A percentile compares a stretch with the other conserved stretches of the same genome.
Conservation (phyloP, 306 rosid species). For the Rosa rugosa region DNA sequence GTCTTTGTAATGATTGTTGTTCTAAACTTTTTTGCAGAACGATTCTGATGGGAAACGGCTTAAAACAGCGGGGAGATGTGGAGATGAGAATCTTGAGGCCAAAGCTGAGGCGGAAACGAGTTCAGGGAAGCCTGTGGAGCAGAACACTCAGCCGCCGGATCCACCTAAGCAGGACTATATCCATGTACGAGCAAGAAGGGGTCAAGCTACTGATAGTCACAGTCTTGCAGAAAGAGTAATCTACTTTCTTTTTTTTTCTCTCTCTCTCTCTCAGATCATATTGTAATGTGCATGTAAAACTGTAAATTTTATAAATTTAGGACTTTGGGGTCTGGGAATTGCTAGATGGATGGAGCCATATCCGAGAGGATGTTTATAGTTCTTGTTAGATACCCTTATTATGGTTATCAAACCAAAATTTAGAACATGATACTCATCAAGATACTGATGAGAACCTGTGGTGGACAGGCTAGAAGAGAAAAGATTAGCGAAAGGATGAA, state of each 20-base stretch:
- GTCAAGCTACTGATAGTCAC: constrained; percentile 97
- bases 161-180: constrained; percentile 86
- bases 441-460: constrained; percentile 30
- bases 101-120: constrained; percentile 61
- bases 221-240: constrained; percentile 92
- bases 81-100: constrained; percentile 46
- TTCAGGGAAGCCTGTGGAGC: constrained; percentile 74
- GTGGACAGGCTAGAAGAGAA: constrained; percentile 90
- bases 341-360: background rate
- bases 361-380: background rate
- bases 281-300: background rate
- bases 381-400: background rate
- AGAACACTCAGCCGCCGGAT: constrained; percentile 44
- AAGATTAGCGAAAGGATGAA: constrained; percentile 96
- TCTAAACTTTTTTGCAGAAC: constrained; percentile 38
- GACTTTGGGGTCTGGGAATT: background rate
- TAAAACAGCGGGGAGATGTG: constrained; percentile 38
- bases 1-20: background rate
- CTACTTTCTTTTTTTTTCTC: background rate
- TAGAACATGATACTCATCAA: background rate
- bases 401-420: background rate
- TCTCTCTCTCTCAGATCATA: background rate
- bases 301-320: background rate
- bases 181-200: constrained; percentile 93
- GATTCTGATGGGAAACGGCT: constrained; percentile 58